A percentile compares a stretch with the other conserved stretches of the same genome.
These are phyloP conservation scores for Jacaranda mimosifolia DNA, from an alignment of 257 asterid genomes.

Conservation along the genomic window DNA sequence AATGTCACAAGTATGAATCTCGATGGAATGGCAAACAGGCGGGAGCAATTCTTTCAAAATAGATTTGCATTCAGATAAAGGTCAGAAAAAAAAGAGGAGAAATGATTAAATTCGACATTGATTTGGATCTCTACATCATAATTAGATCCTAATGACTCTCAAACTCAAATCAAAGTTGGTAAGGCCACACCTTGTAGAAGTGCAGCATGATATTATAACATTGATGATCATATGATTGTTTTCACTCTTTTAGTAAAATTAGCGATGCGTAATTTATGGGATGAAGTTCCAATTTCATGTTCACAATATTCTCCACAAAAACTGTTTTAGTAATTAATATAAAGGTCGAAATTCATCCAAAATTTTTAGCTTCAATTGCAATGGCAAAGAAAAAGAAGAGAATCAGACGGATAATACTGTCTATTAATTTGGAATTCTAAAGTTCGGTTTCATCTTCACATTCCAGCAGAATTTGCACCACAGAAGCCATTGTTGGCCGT, in stretches of 20 bases:
- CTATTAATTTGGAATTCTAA: background rate
- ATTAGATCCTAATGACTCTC: conserved; percentile 20
- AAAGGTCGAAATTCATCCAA: background rate
- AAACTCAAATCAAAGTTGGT: conserved; percentile 14
- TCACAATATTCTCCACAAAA: no score
- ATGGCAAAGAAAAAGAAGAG: background rate
- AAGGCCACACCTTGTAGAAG: background rate
- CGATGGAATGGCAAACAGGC: background rate
- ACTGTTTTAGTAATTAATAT: no score
- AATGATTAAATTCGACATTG: no score
- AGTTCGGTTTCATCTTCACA: conserved; percentile 42
- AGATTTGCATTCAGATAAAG: no score
- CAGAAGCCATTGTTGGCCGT: conserved; percentile 78
- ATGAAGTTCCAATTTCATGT: no score
- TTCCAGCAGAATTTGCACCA: conserved; percentile 59
- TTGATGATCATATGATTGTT: background rate
- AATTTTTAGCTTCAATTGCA: background rate
- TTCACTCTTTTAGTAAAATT: background rate
- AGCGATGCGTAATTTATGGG: no score
- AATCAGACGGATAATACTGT: background rate
- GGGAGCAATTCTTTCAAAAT: background rate
- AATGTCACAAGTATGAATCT: conserved; percentile 2
- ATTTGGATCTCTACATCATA: background rate
- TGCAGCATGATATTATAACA: background rate
- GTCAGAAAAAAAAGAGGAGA: no score